Conservation (phyloP, 495 filamentous ascomycete species). For the Penicillium cosmopolitanum region DNA sequence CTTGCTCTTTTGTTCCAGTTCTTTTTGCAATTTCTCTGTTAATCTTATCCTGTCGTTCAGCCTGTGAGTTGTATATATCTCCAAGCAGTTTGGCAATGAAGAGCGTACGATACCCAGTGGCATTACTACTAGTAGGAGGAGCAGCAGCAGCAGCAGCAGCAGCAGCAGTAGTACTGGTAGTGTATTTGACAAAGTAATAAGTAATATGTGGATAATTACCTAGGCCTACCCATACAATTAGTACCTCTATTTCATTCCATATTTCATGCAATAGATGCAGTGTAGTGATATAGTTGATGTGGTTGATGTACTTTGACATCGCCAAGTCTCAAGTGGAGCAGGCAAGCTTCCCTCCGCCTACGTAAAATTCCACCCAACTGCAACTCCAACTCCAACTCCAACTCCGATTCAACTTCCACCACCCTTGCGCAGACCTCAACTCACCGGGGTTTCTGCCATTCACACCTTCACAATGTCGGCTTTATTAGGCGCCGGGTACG, state of each 20-base stretch:
- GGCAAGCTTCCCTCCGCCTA: not conserved
- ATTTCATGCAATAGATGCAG: too few relatives aligned
- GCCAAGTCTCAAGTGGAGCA: slow-evolving; percentile 1
- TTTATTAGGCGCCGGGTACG: slow-evolving; percentile 53
- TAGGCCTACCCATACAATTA: not conserved
- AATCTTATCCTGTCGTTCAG: slow-evolving; percentile 39
- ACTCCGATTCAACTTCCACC: slow-evolving; percentile 12
- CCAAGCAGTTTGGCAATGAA: slow-evolving; percentile 45
- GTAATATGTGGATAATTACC: too few relatives aligned
- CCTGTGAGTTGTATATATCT: slow-evolving; percentile 53
- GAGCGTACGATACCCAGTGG: slow-evolving; percentile 47
- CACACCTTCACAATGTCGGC: slow-evolving; percentile 44
- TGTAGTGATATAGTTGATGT: not conserved
- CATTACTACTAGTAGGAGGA: slow-evolving; percentile 3
- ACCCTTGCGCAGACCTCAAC: slow-evolving; percentile 12
- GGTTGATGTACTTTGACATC: not conserved
- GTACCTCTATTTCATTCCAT: too few relatives aligned
- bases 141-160: not conserved
- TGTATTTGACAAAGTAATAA: too few relatives aligned
- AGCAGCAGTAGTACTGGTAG: not conserved
- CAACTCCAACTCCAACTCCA: slow-evolving; percentile 37
- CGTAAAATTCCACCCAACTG: not conserved
- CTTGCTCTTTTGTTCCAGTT: slow-evolving; percentile 21
- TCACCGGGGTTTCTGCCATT: not conserved
- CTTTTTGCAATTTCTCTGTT: slow-evolving; percentile 32